phyloP scores from a whole-genome alignment of 164 flowering plant species.

The Magnolia changhungtana region DNA sequence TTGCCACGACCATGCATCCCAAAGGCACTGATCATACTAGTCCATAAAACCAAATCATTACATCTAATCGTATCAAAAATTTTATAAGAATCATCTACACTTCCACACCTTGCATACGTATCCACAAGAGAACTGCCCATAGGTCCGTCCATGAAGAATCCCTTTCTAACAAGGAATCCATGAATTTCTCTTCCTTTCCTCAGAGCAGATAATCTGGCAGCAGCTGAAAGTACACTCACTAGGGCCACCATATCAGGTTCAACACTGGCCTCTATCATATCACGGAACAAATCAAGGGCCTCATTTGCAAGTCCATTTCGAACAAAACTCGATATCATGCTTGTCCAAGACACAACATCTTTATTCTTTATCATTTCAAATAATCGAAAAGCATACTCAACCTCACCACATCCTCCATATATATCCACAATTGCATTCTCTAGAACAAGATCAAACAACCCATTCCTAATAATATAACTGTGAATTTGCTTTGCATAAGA shows the following conservation, averaged over 20 bases:
- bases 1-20: constrained; percentile 83
- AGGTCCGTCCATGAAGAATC: constrained; percentile 43
- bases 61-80: constrained; percentile 31
- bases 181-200: constrained; percentile 79
- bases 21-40: constrained; percentile 73
- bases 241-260: constrained; percentile 56
- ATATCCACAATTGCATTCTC: constrained; percentile 53
- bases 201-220: constrained; percentile 55
- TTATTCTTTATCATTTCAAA: constrained; percentile 48
- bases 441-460: constrained; percentile 48
- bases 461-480: constrained; percentile 42
- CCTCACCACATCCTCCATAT: constrained; percentile 60
- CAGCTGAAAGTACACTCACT: constrained; percentile 56
- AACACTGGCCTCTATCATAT: constrained; percentile 41
- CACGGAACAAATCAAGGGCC: constrained; percentile 47
- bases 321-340: constrained; percentile 56
- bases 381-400: constrained; percentile 44
- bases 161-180: constrained; percentile 54
- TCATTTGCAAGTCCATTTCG: constrained; percentile 57
- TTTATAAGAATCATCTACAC: constrained; percentile 37
- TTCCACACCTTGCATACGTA: constrained; percentile 79
- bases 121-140: constrained; percentile 62
- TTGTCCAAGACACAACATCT: constrained; percentile 84
- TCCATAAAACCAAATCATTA: constrained; percentile 47
- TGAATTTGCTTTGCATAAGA: constrained; percentile 56